A percentile compares a stretch with the other conserved stretches of the same genome.
Evolutionary conservation across 1,139 yeast species (phyloP).

Genomic region (Geotrichum cucujoidarum): DNA sequence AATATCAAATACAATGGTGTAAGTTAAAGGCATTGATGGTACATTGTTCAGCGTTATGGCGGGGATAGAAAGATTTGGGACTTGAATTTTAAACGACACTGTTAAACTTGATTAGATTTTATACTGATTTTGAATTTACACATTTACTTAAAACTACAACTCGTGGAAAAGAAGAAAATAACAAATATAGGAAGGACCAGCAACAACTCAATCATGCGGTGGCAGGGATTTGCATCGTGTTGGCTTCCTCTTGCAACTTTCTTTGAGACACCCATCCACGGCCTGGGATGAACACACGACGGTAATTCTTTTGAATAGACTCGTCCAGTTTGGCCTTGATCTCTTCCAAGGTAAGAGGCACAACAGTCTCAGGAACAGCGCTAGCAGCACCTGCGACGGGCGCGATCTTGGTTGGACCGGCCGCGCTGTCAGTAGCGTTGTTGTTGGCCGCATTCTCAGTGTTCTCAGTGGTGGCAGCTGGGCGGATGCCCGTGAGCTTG

Average conservation of each 20-base stretch:
- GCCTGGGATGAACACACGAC: constrained; percentile 48
- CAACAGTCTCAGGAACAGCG: constrained; percentile 15
- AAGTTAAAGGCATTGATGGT: constrained; percentile 11
- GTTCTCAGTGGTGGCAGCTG: constrained; percentile 1
- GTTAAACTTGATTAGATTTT: too few relatives aligned
- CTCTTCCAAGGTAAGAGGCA: constrained; percentile 20
- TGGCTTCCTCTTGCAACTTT: constrained; percentile 35
- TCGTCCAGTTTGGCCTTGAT: constrained; percentile 26
- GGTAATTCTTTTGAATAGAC: constrained; percentile 35
- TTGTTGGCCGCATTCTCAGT: neutral
- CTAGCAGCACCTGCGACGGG: neutral
- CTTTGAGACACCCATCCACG: constrained; percentile 50
- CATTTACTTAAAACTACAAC: too few relatives aligned
- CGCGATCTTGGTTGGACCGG: neutral
- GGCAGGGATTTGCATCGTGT: constrained; percentile 7
- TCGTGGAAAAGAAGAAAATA: neutral
- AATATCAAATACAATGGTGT: constrained; percentile 15
- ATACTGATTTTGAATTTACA: too few relatives aligned
- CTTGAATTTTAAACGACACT: too few relatives aligned
- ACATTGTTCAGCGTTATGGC: too few relatives aligned
- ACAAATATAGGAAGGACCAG: too few relatives aligned
- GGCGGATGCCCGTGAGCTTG: constrained; percentile 2
- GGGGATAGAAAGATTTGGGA: too few relatives aligned
- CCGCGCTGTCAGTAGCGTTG: neutral
- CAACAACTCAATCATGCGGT: constrained; percentile 2